Percentiles rank a stretch among this genome's conserved stretches.
These are phyloP conservation scores for Cryptococcus wingfieldii DNA, from an alignment of 1,284 basidiomycete genomes.

Conservation along the genomic window DNA sequence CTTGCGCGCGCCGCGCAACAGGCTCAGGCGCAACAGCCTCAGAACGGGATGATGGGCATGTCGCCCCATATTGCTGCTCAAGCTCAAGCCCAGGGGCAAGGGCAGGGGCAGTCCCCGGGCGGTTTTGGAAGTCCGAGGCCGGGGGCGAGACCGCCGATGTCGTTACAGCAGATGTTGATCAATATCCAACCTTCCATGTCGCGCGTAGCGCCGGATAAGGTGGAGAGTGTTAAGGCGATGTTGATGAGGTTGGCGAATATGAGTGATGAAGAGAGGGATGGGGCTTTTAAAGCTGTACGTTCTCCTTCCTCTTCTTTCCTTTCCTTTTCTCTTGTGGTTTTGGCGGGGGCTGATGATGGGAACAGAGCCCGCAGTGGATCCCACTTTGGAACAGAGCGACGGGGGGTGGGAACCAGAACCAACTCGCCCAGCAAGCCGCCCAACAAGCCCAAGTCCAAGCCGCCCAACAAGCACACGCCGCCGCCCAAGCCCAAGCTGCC, in stretches of 20 bases:
- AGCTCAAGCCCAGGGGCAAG: background rate
- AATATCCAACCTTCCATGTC: constrained; percentile 5
- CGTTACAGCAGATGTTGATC: constrained; percentile 11
- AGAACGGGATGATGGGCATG: constrained; percentile 2
- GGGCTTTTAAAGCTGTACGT: constrained; percentile 31
- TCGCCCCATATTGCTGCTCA: background rate
- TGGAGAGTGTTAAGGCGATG: constrained; percentile 21
- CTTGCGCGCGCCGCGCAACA: background rate
- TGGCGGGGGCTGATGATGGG: background rate
- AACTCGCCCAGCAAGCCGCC: constrained; percentile 4
- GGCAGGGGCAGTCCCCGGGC: constrained; percentile 4
- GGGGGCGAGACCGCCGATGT: constrained; percentile 8
- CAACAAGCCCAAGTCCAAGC: constrained; percentile 39
- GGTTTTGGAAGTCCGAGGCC: constrained; percentile 23
- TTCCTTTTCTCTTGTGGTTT: too few species aligned
- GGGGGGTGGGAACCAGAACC: background rate
- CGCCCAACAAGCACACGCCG: constrained; percentile 5
- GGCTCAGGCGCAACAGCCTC: constrained; percentile 13
- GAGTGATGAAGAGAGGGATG: constrained; percentile 32
- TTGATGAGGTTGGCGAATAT: constrained; percentile 26
- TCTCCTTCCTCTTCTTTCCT: background rate
- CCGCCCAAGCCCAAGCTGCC: constrained; percentile 18
- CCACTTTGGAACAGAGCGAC: constrained; percentile 21
- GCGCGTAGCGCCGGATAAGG: constrained; percentile 12
- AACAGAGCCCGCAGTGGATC: constrained; percentile 30